Conservation (phyloP, 257 asterid species). For the Verbascum thapsus region DNA sequence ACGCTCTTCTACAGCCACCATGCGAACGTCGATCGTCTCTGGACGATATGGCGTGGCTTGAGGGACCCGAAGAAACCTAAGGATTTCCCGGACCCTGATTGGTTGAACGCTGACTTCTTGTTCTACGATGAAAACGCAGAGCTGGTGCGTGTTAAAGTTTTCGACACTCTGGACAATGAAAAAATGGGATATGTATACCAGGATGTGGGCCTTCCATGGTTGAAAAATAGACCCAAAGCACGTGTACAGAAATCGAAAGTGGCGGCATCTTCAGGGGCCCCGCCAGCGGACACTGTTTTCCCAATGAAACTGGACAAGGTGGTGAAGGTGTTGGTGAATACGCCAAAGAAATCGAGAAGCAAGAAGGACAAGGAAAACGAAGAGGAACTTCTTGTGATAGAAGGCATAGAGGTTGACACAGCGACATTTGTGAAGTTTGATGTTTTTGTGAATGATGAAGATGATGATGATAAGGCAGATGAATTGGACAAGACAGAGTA, state of each 20-base stretch:
- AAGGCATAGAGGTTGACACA: slow-evolving; percentile 41
- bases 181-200: slow-evolving; percentile 40
- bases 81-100: slow-evolving; percentile 32
- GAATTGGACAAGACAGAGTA: slow-evolving; percentile 47
- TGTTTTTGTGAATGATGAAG: slow-evolving; percentile 53
- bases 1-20: slow-evolving; percentile 46
- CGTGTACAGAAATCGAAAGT: slow-evolving; percentile 23
- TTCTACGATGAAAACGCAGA: slow-evolving; percentile 52
- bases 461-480: slow-evolving; percentile 38
- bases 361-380: slow-evolving; percentile 33
- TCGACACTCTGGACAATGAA: slow-evolving; percentile 33
- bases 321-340: slow-evolving; percentile 41
- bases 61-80: slow-evolving; percentile 22
- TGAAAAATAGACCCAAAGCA: slow-evolving; percentile 31
- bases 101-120: slow-evolving; percentile 35
- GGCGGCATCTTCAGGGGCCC: slow-evolving; percentile 27
- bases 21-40: slow-evolving; percentile 44
- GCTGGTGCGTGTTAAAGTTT: slow-evolving; percentile 39
- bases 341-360: slow-evolving; percentile 39
- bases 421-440: slow-evolving; percentile 42
- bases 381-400: slow-evolving; percentile 48
- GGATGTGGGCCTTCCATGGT: slow-evolving; percentile 44
- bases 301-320: slow-evolving; percentile 42
- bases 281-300: slow-evolving; percentile 18
- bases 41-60: slow-evolving; percentile 40